phyloP scores from a whole-genome alignment of 768 basidiomycete species.

The Collybia mongolica region DNA sequence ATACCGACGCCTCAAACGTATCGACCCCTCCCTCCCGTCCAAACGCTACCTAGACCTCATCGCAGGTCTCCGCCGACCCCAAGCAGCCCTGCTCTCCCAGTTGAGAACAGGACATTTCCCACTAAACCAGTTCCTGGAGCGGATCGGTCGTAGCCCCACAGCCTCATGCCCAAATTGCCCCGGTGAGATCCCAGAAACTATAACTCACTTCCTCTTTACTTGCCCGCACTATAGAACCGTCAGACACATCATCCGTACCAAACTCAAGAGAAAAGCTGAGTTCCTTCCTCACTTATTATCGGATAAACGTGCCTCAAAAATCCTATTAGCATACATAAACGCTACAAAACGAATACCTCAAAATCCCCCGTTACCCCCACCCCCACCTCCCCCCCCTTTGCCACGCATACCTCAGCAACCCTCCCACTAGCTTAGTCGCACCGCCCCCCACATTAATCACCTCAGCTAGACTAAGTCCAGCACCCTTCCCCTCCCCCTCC shows the following conservation, averaged over 20 bases:
- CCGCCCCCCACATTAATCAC: background rate
- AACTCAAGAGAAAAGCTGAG: slow-evolving; percentile 10
- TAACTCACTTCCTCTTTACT: slow-evolving; percentile 2
- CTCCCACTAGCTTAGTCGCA: background rate
- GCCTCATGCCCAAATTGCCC: slow-evolving; percentile 17
- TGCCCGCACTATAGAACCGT: slow-evolving; percentile 8
- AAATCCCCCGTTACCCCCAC: background rate
- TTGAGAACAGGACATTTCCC: slow-evolving; percentile 29
- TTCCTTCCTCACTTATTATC: background rate
- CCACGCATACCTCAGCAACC: background rate
- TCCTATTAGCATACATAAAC: slow-evolving; percentile 7
- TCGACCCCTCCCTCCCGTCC: slow-evolving; percentile 12
- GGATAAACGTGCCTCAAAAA: background rate
- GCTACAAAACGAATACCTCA: slow-evolving; percentile 1
- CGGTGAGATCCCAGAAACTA: slow-evolving; percentile 3
- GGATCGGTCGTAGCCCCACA: slow-evolving; percentile 11
- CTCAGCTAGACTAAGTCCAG: background rate
- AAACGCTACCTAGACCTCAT: slow-evolving; percentile 2
- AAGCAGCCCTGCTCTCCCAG: slow-evolving; percentile 23
- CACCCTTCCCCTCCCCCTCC: background rate
- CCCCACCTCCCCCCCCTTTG: background rate
- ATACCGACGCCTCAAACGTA: background rate
- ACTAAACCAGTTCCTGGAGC: slow-evolving; percentile 26
- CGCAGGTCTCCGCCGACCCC: background rate
- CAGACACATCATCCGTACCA: background rate